Conservation (phyloP, 2,329 filamentous ascomycete species). For the Penicillium sp. region DNA sequence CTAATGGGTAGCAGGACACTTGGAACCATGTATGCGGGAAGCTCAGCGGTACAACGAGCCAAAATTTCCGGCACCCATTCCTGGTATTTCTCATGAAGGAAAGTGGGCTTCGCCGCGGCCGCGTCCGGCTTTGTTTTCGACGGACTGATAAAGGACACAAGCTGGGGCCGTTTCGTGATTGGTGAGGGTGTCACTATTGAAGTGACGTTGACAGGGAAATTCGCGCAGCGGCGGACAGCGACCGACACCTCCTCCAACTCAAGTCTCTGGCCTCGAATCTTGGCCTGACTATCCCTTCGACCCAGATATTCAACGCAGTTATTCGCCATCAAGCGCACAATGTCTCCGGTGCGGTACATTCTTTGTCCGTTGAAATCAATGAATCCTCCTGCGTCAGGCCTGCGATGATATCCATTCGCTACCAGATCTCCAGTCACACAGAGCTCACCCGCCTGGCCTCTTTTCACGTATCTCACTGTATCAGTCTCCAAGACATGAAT, state of each 20-base stretch:
- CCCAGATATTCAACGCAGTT: constrained; percentile 14
- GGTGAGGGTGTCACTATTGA: constrained; percentile 16
- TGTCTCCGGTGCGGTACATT: constrained; percentile 14
- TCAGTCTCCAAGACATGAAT: constrained; percentile 11
- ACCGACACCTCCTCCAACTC: constrained; percentile 12
- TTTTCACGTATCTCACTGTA: constrained; percentile 5
- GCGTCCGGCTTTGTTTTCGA: background rate
- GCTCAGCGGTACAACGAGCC: constrained; percentile 2
- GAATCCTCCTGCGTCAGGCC: constrained; percentile 9
- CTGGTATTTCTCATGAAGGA: constrained; percentile 5
- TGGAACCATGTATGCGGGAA: constrained; percentile 18
- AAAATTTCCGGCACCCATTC: constrained; percentile 12
- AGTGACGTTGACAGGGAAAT: constrained; percentile 12
- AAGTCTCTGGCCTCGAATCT: constrained; percentile 11
- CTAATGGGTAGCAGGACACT: constrained; percentile 4
- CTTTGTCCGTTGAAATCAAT: constrained; percentile 1
- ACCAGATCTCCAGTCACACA: constrained; percentile 9
- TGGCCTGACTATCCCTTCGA: constrained; percentile 8
- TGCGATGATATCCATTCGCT: constrained; percentile 4
- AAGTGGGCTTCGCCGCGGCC: background rate
- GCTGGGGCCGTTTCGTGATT: constrained; percentile 15
- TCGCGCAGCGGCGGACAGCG: constrained; percentile 8
- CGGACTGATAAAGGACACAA: constrained; percentile 14
- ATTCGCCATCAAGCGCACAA: constrained; percentile 14
- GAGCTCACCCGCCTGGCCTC: constrained; percentile 14